phyloP scores from a whole-genome alignment of 139 green algal genomes.

The Coelastrella sp. region DNA sequence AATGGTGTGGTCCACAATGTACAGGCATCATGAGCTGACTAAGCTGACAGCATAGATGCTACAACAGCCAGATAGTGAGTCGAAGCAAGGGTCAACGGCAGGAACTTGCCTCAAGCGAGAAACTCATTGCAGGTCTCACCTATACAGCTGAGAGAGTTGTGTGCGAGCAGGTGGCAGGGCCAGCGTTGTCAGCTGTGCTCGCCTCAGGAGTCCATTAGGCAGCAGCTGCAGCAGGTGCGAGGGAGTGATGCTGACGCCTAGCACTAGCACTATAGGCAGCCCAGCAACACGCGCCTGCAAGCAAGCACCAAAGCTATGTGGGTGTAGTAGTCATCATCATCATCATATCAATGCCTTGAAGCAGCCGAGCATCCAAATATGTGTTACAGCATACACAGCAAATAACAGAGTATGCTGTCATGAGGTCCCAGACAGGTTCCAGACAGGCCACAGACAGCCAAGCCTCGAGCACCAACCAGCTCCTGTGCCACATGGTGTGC shows the following conservation, averaged over 20 bases:
- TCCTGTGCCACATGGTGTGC: too few relatives aligned
- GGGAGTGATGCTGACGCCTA: slow-evolving; percentile 24
- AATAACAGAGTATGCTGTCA: neutral
- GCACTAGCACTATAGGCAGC: slow-evolving; percentile 28
- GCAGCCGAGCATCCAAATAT: neutral
- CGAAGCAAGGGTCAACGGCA: too few relatives aligned
- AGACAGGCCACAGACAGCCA: too few relatives aligned
- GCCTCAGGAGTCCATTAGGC: slow-evolving; percentile 23
- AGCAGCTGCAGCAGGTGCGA: slow-evolving; percentile 41
- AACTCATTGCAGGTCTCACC: neutral
- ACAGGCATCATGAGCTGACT: too few relatives aligned
- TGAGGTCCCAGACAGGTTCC: too few relatives aligned
- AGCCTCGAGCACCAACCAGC: too few relatives aligned
- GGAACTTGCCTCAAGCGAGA: too few relatives aligned
- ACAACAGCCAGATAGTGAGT: too few relatives aligned
- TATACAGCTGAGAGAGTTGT: slow-evolving; percentile 19
- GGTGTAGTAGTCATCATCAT: neutral
- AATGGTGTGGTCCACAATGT: too few relatives aligned
- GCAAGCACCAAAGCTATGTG: too few relatives aligned
- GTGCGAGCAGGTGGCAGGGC: slow-evolving; percentile 8
- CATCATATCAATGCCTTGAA: neutral
- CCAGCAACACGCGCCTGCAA: slow-evolving; percentile 23
- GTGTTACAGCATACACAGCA: neutral
- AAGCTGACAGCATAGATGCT: too few relatives aligned
- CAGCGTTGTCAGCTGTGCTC: neutral